Conservation (phyloP, 495 filamentous ascomycete species). For the Pyrenopolyporus hunteri region DNA sequence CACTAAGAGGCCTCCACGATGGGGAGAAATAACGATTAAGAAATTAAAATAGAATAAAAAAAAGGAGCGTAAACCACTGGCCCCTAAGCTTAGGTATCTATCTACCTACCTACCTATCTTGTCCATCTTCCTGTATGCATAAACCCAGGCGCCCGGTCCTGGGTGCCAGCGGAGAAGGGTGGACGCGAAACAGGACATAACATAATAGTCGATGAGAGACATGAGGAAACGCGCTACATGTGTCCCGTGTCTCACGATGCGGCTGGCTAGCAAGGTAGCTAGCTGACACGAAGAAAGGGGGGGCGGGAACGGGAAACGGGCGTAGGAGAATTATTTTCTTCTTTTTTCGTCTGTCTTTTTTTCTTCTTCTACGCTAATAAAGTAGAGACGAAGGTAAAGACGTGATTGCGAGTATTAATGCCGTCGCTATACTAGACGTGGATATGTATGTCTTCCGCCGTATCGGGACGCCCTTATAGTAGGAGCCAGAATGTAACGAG, state of each 20-base stretch:
- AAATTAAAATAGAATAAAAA: background rate
- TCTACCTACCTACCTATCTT: no score
- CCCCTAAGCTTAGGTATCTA: background rate
- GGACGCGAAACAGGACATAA: background rate
- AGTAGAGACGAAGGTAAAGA: no score
- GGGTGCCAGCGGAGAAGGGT: background rate
- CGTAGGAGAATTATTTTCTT: slow-evolving; percentile 40
- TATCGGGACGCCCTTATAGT: no score
- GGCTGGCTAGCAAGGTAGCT: background rate
- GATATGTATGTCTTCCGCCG: no score
- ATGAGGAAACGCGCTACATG: slow-evolving; percentile 1
- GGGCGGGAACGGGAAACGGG: slow-evolving; percentile 22
- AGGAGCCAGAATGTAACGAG: no score
- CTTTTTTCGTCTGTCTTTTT: slow-evolving; percentile 3
- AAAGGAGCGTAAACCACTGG: background rate
- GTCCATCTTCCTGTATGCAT: no score
- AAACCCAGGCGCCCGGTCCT: no score
- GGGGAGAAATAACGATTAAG: background rate
- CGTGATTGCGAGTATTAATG: no score
- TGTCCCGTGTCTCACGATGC: slow-evolving; percentile 31
- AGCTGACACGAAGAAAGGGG: background rate
- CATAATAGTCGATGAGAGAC: slow-evolving; percentile 36
- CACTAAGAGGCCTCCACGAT: background rate
- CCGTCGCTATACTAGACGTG: no score
- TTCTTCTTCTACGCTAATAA: background rate